Conservation (phyloP, 2,329 filamentous ascomycete species). For the Pseudogymnoascus sp. region DNA sequence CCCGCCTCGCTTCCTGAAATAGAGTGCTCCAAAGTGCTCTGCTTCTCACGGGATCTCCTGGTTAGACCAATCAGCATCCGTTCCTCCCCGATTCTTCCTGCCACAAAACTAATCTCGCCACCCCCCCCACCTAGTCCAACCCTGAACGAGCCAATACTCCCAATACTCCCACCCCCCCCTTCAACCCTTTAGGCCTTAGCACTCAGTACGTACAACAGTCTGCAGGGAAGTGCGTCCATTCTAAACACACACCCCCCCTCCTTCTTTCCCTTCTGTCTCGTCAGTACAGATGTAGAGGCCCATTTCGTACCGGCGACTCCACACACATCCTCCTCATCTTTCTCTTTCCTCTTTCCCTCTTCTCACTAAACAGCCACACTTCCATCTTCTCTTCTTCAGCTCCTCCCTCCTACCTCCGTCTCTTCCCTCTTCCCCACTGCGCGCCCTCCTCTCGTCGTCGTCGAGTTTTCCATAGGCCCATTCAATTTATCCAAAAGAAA, state of each 20-base stretch:
- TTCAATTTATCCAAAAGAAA: background rate
- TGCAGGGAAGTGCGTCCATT: background rate
- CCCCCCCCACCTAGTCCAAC: no score
- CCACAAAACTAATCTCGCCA: no score
- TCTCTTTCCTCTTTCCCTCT: background rate
- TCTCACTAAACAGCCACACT: constrained; percentile 5
- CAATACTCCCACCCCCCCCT: background rate
- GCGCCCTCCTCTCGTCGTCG: background rate
- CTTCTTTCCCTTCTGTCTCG: background rate
- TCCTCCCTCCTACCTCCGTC: background rate
- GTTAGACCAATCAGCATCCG: no score
- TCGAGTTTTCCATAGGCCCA: constrained; percentile 1
- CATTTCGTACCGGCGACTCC: background rate
- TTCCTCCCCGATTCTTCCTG: no score
- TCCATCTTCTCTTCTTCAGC: background rate
- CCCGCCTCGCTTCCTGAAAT: no score
- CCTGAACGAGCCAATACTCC: background rate
- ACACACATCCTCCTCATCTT: background rate
- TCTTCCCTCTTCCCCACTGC: background rate
- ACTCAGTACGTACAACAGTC: background rate
- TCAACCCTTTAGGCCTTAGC: background rate
- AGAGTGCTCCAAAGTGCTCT: no score
- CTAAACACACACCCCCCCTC: background rate
- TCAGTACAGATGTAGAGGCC: background rate
- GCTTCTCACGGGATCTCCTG: no score